Base-by-base conservation (phyloP, 169 alveolate genomes). In the Ichthyophthirius multifiliis region DNA sequence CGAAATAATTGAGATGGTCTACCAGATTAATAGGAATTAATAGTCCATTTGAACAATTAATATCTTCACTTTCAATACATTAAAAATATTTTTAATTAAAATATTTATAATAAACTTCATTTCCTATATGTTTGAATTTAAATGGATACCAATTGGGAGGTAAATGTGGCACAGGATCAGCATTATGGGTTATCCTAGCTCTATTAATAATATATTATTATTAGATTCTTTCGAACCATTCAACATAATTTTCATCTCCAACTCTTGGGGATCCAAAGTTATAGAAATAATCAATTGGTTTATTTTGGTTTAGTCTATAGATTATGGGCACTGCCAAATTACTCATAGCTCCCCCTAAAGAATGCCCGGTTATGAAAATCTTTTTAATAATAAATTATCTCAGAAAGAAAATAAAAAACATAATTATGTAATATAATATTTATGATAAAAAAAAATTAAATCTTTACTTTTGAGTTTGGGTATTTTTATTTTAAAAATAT, bases 171-270 rank as follows among this genome's bases (percentile, higher is more conserved):
- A 55, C 71, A 5, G 71, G 71, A n/a, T 55, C 71, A 20, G 71
- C 71, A 27, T 39, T 55, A 23, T 55, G 71, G 39, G 23, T 55
- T 3, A 55, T 7, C 31, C 71, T 55, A 20, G 43, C 71, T 12
- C 31, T 27, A 27, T 55, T 10, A 23, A 55, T 34, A 55, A 39
- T 23, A 55, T 27, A 55, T 2, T 55, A 15, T 55, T 55, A 27
- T n/a, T n/a, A n/a, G n/a, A n/a, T n/a, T n/a, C 39, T 55, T 27
- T 55, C 71, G 10, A 55, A 55, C 71, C 71, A 55, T 55, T 55
- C 23, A 23, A 27, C 43, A 6, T 55, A 55, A 55, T 7, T 55
- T 55, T 4, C 10, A 55, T 55, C 71, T 27, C 71, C 71, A 55
- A 55, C 71, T 27, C 71, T 55, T 4, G 71, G 71, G 1, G 71